These are phyloP conservation scores for Ascochyta fabae DNA, from an alignment of 2,329 filamentous ascomycete species.

Conservation along the genomic window DNA sequence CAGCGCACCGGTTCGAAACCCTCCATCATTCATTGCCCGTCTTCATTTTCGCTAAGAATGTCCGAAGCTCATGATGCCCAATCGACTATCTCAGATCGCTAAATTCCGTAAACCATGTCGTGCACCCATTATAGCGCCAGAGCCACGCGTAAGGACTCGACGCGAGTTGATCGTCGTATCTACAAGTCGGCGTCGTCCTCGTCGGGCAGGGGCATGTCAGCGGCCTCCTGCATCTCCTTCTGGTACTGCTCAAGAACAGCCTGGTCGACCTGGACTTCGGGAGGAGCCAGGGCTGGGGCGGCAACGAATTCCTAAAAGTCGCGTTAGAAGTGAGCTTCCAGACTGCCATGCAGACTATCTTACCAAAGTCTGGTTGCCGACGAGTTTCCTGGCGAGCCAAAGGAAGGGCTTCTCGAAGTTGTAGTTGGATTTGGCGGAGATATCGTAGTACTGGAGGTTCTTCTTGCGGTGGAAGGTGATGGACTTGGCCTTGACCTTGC, in stretches of 20 bases:
- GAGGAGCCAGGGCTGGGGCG: slow-evolving; percentile 90
- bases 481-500: slow-evolving; percentile 99
- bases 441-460: slow-evolving; percentile 99
- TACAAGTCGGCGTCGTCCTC: slow-evolving; percentile 81
- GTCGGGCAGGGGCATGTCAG: slow-evolving; percentile 84
- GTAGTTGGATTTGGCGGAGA: slow-evolving; percentile 99
- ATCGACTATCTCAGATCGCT: slow-evolving; percentile 28
- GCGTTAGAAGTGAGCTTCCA: slow-evolving; percentile 26
- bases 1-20: slow-evolving; percentile 34
- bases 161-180: slow-evolving; percentile 40
- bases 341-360: slow-evolving; percentile 42
- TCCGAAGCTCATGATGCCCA: slow-evolving; percentile 31
- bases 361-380: slow-evolving; percentile 88
- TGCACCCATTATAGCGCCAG: slow-evolving; percentile 37
- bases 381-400: slow-evolving; percentile 97
- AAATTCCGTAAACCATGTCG: slow-evolving; percentile 37
- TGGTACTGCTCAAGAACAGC: slow-evolving; percentile 80
- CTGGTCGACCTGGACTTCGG: slow-evolving; percentile 88
- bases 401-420: slow-evolving; percentile 99
- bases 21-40: slow-evolving; percentile 30
- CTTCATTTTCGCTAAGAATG: slow-evolving; percentile 39
- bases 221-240: slow-evolving; percentile 85
- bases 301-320: slow-evolving; percentile 86
- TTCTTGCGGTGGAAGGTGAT: slow-evolving; percentile 99
- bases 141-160: slow-evolving; percentile 24